phyloP scores from a whole-genome alignment of 2,329 filamentous ascomycete species.

The Xylariaceae sp. region DNA sequence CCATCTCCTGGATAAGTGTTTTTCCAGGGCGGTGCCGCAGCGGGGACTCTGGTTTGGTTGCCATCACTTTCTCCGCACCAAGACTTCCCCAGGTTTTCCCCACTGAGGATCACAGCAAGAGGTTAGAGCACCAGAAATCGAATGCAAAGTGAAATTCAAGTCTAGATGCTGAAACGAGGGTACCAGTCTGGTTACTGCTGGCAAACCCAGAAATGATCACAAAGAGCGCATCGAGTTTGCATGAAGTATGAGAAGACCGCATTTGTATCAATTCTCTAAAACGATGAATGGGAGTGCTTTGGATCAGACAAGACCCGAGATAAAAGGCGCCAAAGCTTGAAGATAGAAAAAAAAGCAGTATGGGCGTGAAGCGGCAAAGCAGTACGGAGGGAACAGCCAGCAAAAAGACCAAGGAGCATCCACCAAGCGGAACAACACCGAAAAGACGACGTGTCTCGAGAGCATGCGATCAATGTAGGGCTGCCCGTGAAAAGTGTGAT shows the following conservation, averaged over 20 bases:
- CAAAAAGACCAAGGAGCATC: slow-evolving; percentile 13
- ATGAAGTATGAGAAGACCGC: background rate
- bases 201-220: background rate
- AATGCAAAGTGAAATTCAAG: no score
- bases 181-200: background rate
- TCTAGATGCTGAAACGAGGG: background rate
- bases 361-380: slow-evolving; percentile 22
- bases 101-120: slow-evolving; percentile 13
- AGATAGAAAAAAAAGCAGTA: slow-evolving; percentile 2
- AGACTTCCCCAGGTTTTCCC: slow-evolving; percentile 8
- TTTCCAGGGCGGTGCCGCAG: slow-evolving; percentile 6
- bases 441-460: slow-evolving; percentile 71
- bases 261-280: background rate
- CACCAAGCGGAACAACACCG: slow-evolving; percentile 36
- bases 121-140: no score
- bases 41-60: no score
- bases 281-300: slow-evolving; percentile 10
- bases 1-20: slow-evolving; percentile 18
- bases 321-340: slow-evolving; percentile 5
- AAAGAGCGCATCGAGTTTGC: background rate
- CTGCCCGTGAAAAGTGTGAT: slow-evolving; percentile 74
- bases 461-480: slow-evolving; percentile 72
- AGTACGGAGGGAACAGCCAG: slow-evolving; percentile 15
- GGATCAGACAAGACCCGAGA: slow-evolving; percentile 2
- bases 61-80: no score